phyloP scores from a whole-genome alignment of 768 basidiomycete species.

The Candolleomyces aberdarensis region DNA sequence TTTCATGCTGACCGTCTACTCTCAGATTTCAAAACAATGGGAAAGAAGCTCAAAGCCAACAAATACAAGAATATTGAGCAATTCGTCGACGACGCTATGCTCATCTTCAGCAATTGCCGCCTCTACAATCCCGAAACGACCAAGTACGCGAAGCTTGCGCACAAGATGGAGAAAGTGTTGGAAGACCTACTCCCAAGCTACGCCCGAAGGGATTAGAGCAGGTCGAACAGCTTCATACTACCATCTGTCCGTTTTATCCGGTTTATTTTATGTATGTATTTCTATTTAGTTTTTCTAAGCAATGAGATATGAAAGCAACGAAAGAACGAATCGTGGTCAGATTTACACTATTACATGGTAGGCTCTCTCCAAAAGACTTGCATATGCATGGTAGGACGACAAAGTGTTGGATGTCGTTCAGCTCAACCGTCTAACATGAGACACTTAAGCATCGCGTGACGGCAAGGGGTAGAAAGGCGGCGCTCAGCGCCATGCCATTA shows the following conservation, averaged over 20 bases:
- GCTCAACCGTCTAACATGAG: neutral
- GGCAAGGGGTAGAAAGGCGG: neutral
- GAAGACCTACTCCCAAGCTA: constrained; percentile 44
- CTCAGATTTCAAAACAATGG: constrained; percentile 86
- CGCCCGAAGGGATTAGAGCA: constrained; percentile 22
- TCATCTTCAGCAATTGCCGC: constrained; percentile 89
- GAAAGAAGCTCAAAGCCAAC: constrained; percentile 84
- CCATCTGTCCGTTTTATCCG: neutral
- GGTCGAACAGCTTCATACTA: neutral
- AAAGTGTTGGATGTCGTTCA: neutral
- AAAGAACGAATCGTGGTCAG: neutral
- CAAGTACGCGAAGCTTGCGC: constrained; percentile 82
- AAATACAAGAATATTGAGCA: constrained; percentile 72
- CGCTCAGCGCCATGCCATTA: constrained; percentile 14
- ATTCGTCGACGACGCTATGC: constrained; percentile 76
- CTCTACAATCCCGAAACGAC: constrained; percentile 81
- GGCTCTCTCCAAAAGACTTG: neutral
- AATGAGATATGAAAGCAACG: neutral
- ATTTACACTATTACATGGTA: neutral
- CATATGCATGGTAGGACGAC: neutral
- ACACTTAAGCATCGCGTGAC: neutral
- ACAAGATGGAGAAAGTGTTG: constrained; percentile 77
- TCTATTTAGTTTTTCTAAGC: neutral
- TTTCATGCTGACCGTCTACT: constrained; percentile 1
- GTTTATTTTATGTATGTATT: neutral